Percentiles rank a stretch among this genome's conserved stretches.
Conservation (phyloP, 768 basidiomycete species). For the Erythrobasidium yunnanense region DNA sequence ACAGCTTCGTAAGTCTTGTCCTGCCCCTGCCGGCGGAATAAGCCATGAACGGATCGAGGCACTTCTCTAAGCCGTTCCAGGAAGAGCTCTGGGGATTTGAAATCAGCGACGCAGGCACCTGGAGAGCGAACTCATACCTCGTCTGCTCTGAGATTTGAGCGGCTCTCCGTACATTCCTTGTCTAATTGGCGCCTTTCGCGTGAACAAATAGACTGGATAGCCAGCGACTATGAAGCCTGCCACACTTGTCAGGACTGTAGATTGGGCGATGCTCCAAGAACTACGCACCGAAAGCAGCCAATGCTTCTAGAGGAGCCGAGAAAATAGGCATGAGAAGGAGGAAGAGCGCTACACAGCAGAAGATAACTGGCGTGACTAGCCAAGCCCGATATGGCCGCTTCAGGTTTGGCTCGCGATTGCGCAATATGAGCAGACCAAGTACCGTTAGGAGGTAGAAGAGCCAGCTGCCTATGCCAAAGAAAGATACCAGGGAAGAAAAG, state of each 20-base stretch:
- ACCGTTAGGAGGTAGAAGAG: conserved; percentile 48
- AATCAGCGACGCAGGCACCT: not conserved
- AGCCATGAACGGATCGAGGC: not conserved
- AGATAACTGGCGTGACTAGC: conserved; percentile 77
- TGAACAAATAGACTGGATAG: conserved; percentile 71
- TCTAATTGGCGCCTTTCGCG: conserved; percentile 37
- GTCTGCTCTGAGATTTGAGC: not conserved
- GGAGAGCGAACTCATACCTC: not conserved
- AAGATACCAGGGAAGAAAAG: conserved; percentile 77
- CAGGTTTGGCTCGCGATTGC: conserved; percentile 79
- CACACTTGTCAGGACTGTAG: too few relatives aligned
- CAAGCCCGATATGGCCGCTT: conserved; percentile 90
- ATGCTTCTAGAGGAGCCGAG: conserved; percentile 77
- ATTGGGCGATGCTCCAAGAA: too few relatives aligned
- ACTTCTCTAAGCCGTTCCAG: not conserved
- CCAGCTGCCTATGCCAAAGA: conserved; percentile 47
- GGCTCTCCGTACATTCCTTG: not conserved
- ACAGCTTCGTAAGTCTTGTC: conserved; percentile 6
- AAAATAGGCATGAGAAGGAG: conserved; percentile 87
- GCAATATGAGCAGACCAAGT: conserved; percentile 71
- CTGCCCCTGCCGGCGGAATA: not conserved
- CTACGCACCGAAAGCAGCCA: conserved; percentile 76
- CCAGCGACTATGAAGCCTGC: conserved; percentile 71
- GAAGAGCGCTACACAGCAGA: conserved; percentile 80
- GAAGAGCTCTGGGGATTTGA: not conserved